Evolutionary conservation across 208 protist genomes (phyloP), one percentile per base, ranked within the genome.

Genomic region (Eutreptiella sp.): DNA sequence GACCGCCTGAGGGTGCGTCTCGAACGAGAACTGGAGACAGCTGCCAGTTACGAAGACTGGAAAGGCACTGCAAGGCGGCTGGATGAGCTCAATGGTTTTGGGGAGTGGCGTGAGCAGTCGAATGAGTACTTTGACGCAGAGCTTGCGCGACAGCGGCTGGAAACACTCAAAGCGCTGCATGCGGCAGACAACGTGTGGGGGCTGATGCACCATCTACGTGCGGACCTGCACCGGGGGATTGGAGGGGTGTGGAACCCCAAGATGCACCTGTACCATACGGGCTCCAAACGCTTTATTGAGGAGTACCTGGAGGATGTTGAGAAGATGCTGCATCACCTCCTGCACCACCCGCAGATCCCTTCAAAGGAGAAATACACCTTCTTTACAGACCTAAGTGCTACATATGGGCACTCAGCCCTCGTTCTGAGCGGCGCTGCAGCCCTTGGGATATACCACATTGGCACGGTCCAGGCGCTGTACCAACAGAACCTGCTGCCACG

Each of bases 381-480:
- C 26, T 53, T 85, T 23, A 45, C 57, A 34, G 59, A 80, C 33
- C 53, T 79, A 53, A 35, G 61, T 35, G 55, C 53, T 46, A 66
- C 73, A 11, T 80, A 85, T 64, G 81, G 80, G 4, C 41, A 62
- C 9, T 75, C 80, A 1, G 77, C 81, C 0, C 59, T 86, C 32
- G 48, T 88, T 36, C 66, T 90, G 46, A 57, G 68, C 52, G 78
- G 79, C n/a, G 70, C 76, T 34, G 50, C 78, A 41, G 27, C 85
- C 2, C 39, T 84, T 24, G 79, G 66, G n/a, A 32, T 54, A 1
- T 76, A 78, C 52, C 81, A 88, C 63, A 52, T 83, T 41, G 81
- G 84, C 38, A 81, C 86, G 16, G 65, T 79, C 21, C 79, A 83
- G 59, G 67, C 70, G 26, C 74, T 90, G 4, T 76, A 73, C 61